These are phyloP conservation scores for Candida endomychidarum DNA, from an alignment of 805 yeast species.

Conservation along the genomic window DNA sequence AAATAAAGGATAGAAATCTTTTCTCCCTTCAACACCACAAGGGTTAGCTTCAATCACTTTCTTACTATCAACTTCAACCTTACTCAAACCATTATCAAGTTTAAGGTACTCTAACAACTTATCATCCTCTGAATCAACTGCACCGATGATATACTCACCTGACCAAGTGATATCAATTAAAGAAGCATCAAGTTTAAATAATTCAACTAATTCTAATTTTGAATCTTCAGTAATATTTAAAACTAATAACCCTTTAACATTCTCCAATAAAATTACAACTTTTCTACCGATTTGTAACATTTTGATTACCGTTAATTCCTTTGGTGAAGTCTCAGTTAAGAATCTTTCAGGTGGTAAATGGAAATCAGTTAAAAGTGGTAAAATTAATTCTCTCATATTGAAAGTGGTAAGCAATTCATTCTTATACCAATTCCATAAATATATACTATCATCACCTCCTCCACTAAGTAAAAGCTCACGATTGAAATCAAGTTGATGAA, in stretches of 20 bases:
- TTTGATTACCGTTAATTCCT: constrained; percentile 51
- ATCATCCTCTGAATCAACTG: constrained; percentile 31
- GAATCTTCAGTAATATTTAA: constrained; percentile 28
- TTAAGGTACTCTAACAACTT: constrained; percentile 16
- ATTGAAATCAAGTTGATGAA: constrained; percentile 56
- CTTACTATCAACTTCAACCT: constrained; percentile 5
- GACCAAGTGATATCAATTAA: constrained; percentile 29
- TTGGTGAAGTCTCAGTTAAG: constrained; percentile 48
- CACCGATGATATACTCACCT: constrained; percentile 25
- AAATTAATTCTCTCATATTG: constrained; percentile 42
- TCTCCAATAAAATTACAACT: constrained; percentile 49
- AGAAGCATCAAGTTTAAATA: constrained; percentile 24
- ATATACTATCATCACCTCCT: constrained; percentile 83
- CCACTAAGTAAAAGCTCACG: constrained; percentile 64
- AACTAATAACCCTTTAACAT: constrained; percentile 46
- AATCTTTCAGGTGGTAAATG: constrained; percentile 69
- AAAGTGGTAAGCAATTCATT: constrained; percentile 48
- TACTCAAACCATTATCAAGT: neutral
- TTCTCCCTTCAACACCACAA: constrained; percentile 33
- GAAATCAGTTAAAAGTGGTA: constrained; percentile 47
- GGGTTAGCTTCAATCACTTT: constrained; percentile 27
- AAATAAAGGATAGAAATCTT: constrained; percentile 50
- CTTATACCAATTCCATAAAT: constrained; percentile 76
- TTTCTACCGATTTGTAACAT: constrained; percentile 21
- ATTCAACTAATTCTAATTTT: constrained; percentile 28